Evolutionary conservation across 192 early-diverging fungal genomes (phyloP), one percentile per base, ranked within the genome.

Genomic region (Gonapodya sp.): DNA sequence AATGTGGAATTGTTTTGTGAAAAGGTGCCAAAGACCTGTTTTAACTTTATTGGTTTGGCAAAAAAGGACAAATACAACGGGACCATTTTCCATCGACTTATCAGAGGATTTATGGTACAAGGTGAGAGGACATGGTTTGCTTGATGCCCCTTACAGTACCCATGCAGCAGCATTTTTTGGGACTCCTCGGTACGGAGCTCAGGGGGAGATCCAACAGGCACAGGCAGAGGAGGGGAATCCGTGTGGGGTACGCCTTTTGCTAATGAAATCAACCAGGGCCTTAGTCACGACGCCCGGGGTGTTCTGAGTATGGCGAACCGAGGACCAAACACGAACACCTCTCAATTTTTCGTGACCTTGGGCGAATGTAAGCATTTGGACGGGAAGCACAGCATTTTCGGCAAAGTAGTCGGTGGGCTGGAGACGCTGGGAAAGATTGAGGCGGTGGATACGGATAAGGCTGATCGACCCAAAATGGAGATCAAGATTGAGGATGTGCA

Each of bases 301-400:
- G 85, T 97, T 18, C 87, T 99, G 46, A 93, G 92, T 33, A 98
- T 99, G 97, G 97, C 97, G 0, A 99, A 99, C 86, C 89, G 91
- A 34, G 97, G 97, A 30, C 91, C 92, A 36, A 89, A 95, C 73
- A 98, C 97, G 31, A 99, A 99, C 83, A 86, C 87, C 14, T 96
- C 94, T 0, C 96, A 91, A 82, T 92, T 92, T 84, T 90, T 80
- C 37, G n/a, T 14, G 0, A 79, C 90, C 1, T 89, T 83, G 78
- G 73, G 81, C 31, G 79, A 86, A 8, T 83, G 83, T 80, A 81
- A 36, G 18, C 87, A 89, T 83, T 82, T 91, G 35, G 82, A 90
- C 82, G 90, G 90, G 78, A 97, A 97, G 82, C 97, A 99, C 83
- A 93, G 96, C 0, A 88, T 98, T 1, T 99, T 99, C 91, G 97